A percentile compares a stretch with the other conserved stretches of the same genome.
phyloP scores from a whole-genome alignment of 306 rosid genomes.

The Trifolium subterraneum region DNA sequence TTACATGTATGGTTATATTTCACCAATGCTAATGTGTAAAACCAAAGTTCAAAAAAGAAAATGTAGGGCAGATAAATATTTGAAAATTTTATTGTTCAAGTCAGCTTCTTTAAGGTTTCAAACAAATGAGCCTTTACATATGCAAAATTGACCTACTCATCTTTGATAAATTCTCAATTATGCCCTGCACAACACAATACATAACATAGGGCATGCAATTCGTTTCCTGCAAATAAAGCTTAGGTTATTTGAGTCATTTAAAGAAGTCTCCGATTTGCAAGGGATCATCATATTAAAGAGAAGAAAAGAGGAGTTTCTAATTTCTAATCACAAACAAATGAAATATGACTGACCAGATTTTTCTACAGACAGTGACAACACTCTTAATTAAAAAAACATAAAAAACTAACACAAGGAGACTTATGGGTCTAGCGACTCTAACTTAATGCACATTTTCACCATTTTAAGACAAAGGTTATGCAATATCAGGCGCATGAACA shows the following conservation, averaged over 20 bases:
- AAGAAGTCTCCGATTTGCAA: conserved; percentile 1
- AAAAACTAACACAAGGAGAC: not conserved
- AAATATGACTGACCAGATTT: not conserved
- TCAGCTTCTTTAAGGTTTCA: conserved; percentile 11
- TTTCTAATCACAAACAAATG: conserved; percentile 14
- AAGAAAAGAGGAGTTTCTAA: conserved; percentile 3
- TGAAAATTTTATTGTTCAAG: not conserved
- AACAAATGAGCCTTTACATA: conserved; percentile 5
- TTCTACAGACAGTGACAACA: conserved; percentile 4
- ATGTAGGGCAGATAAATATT: not conserved
- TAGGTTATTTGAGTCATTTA: conserved; percentile 17
- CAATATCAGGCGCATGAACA: conserved; percentile 12
- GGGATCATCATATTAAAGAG: conserved; percentile 1
- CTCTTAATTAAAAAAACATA: not conserved
- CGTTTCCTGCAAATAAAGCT: conserved; percentile 15
- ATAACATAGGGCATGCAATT: conserved; percentile 15
- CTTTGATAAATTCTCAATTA: not conserved
- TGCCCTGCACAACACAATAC: conserved; percentile 4
- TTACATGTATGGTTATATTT: not conserved
- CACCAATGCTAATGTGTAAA: conserved; percentile 21
- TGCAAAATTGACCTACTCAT: conserved; percentile 25
- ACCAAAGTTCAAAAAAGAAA: conserved; percentile 24
- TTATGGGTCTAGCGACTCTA: conserved; percentile 9
- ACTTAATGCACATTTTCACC: conserved; percentile 22
- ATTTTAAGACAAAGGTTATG: conserved; percentile 22